A percentile compares a stretch with the other conserved stretches of the same genome.
Conservation (phyloP, 1,139 yeast species). For the Kurtzmaniella quercitrusa region DNA sequence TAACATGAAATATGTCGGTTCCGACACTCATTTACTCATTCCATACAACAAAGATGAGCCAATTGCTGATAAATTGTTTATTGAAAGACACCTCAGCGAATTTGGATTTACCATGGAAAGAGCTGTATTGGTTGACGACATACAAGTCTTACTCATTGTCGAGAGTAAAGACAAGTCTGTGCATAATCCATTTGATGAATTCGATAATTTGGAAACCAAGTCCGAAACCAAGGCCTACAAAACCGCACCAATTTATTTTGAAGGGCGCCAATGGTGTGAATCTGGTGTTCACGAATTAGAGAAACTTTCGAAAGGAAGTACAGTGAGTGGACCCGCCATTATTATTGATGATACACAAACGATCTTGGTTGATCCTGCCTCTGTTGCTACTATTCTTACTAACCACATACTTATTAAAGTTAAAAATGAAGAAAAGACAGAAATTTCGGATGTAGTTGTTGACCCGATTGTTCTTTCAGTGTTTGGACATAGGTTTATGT, state of each 20-base stretch:
- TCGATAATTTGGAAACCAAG: conserved; percentile 9
- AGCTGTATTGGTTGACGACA: conserved; percentile 72
- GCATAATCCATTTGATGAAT: conserved; percentile 35
- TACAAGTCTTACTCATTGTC: conserved; percentile 51
- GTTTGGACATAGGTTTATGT: conserved; percentile 82
- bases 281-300: conserved; percentile 52
- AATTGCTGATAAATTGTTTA: conserved; percentile 25
- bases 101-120: conserved; percentile 42
- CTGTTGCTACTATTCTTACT: conserved; percentile 59
- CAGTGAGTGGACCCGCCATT: conserved; percentile 73
- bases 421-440: conserved; percentile 22
- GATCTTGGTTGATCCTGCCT: conserved; percentile 68
- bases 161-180: conserved; percentile 26
- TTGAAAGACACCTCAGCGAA: conserved; percentile 31
- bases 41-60: conserved; percentile 18
- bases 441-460: conserved; percentile 28
- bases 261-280: conserved; percentile 40
- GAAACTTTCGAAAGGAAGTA: conserved; percentile 48
- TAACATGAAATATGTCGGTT: conserved; percentile 80
- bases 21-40: conserved; percentile 81
- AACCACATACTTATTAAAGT: conserved; percentile 44
- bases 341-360: conserved; percentile 87
- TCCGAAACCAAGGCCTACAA: background rate
- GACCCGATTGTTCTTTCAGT: conserved; percentile 75
- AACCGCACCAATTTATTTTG: conserved; percentile 24